Conservation (phyloP, 768 basidiomycete species). For the Postia placenta region DNA sequence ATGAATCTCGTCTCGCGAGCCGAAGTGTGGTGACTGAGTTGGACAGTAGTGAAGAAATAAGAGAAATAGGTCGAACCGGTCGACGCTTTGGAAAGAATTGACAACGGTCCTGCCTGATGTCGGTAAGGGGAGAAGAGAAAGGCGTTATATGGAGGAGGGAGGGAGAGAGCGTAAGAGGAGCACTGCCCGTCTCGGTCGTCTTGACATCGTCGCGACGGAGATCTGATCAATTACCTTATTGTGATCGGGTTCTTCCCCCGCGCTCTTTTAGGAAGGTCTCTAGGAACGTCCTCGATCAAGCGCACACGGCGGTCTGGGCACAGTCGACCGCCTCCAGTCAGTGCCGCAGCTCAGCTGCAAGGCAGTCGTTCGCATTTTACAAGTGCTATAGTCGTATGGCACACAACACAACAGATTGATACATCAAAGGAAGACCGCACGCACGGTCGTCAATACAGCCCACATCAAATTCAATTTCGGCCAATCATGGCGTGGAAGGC, state of each 20-base stretch:
- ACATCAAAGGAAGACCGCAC: too few relatives aligned
- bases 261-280: neutral
- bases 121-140: conserved; percentile 4
- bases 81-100: conserved; percentile 15
- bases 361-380: too few relatives aligned
- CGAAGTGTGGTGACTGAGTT: conserved; percentile 2
- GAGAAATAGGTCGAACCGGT: conserved; percentile 22
- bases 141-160: conserved; percentile 3
- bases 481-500: too few relatives aligned
- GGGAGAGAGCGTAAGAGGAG: conserved; percentile 7
- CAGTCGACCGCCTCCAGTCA: too few relatives aligned
- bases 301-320: too few relatives aligned
- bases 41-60: conserved; percentile 14
- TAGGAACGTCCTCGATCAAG: neutral
- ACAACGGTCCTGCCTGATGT: conserved; percentile 9
- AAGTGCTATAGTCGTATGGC: too few relatives aligned
- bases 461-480: too few relatives aligned
- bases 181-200: conserved; percentile 6
- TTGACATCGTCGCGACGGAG: neutral
- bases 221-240: neutral
- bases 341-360: too few relatives aligned
- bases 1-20: conserved; percentile 5
- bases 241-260: too few relatives aligned
- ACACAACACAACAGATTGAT: too few relatives aligned
- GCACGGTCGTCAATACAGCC: too few relatives aligned